Evolutionary conservation across 345 rosid species (phyloP).

Genomic region (Melaleuca quinquenervia): DNA sequence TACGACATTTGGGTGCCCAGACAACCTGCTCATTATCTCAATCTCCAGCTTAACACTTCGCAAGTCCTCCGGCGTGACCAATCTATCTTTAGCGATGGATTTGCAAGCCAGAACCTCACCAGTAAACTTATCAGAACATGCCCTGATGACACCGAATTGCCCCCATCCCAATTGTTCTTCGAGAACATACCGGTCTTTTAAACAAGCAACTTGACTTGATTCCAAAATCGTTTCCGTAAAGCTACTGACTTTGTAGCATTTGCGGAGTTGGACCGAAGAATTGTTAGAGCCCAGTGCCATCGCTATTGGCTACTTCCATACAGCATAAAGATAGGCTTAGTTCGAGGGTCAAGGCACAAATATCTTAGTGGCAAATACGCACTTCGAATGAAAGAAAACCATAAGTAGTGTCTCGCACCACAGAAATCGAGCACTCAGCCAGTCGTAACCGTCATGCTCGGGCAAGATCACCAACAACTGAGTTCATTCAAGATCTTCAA

Average conservation of each 20-base stretch:
- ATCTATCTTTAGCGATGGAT: constrained; percentile 46
- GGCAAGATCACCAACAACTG: not conserved
- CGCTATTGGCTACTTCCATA: constrained; percentile 34
- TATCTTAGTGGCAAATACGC: not conserved
- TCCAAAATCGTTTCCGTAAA: constrained; percentile 42
- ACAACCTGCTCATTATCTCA: constrained; percentile 53
- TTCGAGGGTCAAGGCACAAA: not conserved
- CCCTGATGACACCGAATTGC: constrained; percentile 67
- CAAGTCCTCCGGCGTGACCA: constrained; percentile 34
- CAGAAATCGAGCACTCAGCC: not conserved
- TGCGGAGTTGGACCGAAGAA: constrained; percentile 18
- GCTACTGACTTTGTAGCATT: constrained; percentile 34
- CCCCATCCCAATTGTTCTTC: constrained; percentile 80
- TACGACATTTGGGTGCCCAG: constrained; percentile 65
- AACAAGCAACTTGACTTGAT: constrained; percentile 36
- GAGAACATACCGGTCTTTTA: constrained; percentile 50
- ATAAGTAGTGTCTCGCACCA: not conserved
- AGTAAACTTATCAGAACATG: constrained; percentile 46
- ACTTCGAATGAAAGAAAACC: not conserved
- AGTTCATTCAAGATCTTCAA: not conserved
- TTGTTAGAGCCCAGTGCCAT: constrained; percentile 1
- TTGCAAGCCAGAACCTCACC: constrained; percentile 58
- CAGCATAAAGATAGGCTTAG: not conserved
- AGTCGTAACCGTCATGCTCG: not conserved
- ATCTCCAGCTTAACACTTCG: constrained; percentile 56